Conservation (phyloP, 257 asterid species). For the Nyctanthes arbortristis region DNA sequence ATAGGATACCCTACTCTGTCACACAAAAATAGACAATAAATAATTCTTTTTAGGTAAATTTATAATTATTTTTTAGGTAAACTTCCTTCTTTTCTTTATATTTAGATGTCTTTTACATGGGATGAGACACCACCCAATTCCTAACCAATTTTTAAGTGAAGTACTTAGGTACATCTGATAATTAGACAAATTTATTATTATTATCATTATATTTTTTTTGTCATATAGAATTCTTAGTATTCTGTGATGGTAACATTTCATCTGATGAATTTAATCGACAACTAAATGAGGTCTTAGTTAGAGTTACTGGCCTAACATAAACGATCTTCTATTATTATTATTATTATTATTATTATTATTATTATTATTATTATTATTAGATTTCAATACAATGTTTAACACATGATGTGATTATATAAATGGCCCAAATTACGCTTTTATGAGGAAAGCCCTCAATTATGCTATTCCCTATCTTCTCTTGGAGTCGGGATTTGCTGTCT, state of each 20-base stretch:
- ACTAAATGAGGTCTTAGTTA: not conserved
- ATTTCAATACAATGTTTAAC: not conserved
- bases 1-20: too few species aligned
- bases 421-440: not conserved
- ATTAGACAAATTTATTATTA: not conserved
- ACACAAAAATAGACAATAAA: not conserved
- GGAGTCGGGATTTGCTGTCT: too few species aligned
- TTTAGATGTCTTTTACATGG: not conserved
- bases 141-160: too few species aligned
- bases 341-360: too few species aligned
- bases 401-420: not conserved
- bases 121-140: slow-evolving; percentile 2
- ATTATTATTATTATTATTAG: too few species aligned
- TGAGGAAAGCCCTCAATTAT: not conserved
- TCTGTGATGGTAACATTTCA: not conserved
- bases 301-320: too few species aligned
- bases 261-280: not conserved
- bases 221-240: not conserved
- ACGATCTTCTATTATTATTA: too few species aligned
- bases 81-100: not conserved
- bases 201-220: too few species aligned
- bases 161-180: too few species aligned
- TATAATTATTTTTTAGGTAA: not conserved
- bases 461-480: not conserved
- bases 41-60: too few species aligned